These are phyloP conservation scores for Thuja plicata DNA, from an alignment of 83 land plant species.

Conservation along the genomic window DNA sequence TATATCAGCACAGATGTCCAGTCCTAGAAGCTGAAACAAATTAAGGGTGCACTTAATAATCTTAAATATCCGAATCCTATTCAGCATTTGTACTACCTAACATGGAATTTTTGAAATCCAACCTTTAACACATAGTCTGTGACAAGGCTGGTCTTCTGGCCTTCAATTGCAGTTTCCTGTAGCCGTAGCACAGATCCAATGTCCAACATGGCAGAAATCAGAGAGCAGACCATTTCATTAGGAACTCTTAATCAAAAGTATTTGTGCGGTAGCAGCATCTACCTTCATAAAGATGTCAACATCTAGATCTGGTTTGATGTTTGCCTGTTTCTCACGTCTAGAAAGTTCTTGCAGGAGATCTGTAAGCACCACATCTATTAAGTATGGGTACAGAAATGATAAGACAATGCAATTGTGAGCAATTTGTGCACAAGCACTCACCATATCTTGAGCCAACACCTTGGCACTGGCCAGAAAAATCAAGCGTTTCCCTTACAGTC, in stretches of 20 bases:
- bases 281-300: conserved; percentile 22
- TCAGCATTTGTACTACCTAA: not conserved
- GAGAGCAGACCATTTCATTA: not conserved
- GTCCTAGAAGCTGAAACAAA: conserved; percentile 24
- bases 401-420: not conserved
- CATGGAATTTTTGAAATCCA: not conserved
- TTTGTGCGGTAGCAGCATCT: not conserved
- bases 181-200: not conserved
- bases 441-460: conserved; percentile 37
- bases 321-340: conserved; percentile 16
- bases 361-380: not conserved
- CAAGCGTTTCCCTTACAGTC: conserved; percentile 33
- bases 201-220: not conserved
- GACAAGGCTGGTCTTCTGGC: conserved; percentile 23
- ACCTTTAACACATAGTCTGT: conserved; percentile 39
- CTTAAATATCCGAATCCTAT: not conserved
- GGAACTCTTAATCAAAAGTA: not conserved
- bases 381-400: not conserved
- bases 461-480: conserved; percentile 33
- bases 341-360: conserved; percentile 19
- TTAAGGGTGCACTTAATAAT: not conserved
- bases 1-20: conserved; percentile 43
- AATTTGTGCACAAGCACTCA: not conserved
- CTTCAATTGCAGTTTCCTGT: conserved; percentile 29
- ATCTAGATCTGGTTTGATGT: conserved; percentile 23